Percentiles rank a stretch among this genome's conserved stretches.
Evolutionary conservation across 345 rosid species (phyloP).

Genomic region (Citrus australasica): DNA sequence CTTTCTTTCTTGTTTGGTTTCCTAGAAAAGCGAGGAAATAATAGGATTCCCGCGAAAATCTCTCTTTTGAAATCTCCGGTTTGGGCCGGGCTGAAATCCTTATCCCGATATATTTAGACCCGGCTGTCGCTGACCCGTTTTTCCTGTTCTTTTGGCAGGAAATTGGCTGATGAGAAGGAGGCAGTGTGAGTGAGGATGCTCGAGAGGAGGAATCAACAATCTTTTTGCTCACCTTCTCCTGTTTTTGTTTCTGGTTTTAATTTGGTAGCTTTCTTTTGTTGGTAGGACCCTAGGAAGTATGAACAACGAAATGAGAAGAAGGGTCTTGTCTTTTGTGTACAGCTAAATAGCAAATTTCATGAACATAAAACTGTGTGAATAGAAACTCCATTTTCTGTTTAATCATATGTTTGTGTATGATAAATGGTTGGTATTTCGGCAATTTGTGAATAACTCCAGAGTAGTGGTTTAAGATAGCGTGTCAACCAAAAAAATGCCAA

Average conservation of each 20-base stretch:
- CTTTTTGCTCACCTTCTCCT: neutral
- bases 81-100: neutral
- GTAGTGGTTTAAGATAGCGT: too few species aligned
- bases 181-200: neutral
- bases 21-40: neutral
- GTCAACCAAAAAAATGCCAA: too few species aligned
- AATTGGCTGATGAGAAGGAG: neutral
- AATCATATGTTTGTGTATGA: too few species aligned
- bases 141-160: neutral
- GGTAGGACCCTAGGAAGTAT: too few species aligned
- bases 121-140: neutral
- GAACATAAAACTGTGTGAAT: neutral
- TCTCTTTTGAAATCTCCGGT: neutral
- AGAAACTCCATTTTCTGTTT: too few species aligned
- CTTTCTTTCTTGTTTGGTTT: neutral
- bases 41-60: neutral
- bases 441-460: too few species aligned
- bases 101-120: neutral
- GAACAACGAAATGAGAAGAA: too few species aligned
- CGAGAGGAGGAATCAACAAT: neutral
- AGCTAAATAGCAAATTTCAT: neutral
- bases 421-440: too few species aligned
- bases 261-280: neutral
- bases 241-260: neutral
- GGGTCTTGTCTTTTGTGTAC: neutral